These are phyloP conservation scores for Phanerochaete carnosa DNA, from an alignment of 768 basidiomycete genomes.

Conservation along the genomic window DNA sequence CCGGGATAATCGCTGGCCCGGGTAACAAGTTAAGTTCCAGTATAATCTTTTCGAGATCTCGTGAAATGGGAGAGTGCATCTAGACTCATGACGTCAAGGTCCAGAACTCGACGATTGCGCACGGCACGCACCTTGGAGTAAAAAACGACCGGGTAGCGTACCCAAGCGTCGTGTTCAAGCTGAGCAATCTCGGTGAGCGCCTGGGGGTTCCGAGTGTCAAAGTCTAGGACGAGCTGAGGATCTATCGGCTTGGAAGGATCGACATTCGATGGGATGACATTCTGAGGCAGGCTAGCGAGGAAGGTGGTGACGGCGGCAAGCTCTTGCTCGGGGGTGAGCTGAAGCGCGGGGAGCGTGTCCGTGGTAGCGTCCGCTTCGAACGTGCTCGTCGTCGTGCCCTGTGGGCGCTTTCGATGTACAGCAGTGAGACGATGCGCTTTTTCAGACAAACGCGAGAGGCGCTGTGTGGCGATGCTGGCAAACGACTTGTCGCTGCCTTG, in stretches of 20 bases:
- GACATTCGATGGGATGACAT: slow-evolving; percentile 59
- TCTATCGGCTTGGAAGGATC: slow-evolving; percentile 67
- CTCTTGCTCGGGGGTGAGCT: slow-evolving; percentile 55
- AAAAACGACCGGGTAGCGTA: slow-evolving; percentile 68
- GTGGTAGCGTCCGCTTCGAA: neutral
- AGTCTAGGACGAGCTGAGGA: slow-evolving; percentile 79
- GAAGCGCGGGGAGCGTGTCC: slow-evolving; percentile 34
- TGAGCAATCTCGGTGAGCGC: slow-evolving; percentile 58
- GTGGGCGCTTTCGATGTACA: slow-evolving; percentile 4
- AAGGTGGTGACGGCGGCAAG: slow-evolving; percentile 65
- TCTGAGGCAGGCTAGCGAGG: slow-evolving; percentile 16
- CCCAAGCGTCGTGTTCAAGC: slow-evolving; percentile 67
- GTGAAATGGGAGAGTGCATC: slow-evolving; percentile 61
- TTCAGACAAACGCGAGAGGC: slow-evolving; percentile 25
- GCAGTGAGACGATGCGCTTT: slow-evolving; percentile 28
- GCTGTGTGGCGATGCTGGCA: slow-evolving; percentile 26
- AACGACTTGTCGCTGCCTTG: slow-evolving; percentile 12
- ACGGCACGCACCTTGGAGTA: slow-evolving; percentile 57
- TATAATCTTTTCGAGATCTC: slow-evolving; percentile 64
- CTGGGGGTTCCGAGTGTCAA: slow-evolving; percentile 66
- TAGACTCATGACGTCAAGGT: slow-evolving; percentile 23
- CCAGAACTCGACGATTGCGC: neutral
- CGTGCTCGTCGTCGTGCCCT: slow-evolving; percentile 2
- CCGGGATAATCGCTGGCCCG: slow-evolving; percentile 62
- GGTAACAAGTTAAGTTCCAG: slow-evolving; percentile 55